Percentiles rank a stretch among this genome's conserved stretches.
phyloP scores from a whole-genome alignment of 2,329 filamentous ascomycete genomes.

The Fusarium oligoseptatum region DNA sequence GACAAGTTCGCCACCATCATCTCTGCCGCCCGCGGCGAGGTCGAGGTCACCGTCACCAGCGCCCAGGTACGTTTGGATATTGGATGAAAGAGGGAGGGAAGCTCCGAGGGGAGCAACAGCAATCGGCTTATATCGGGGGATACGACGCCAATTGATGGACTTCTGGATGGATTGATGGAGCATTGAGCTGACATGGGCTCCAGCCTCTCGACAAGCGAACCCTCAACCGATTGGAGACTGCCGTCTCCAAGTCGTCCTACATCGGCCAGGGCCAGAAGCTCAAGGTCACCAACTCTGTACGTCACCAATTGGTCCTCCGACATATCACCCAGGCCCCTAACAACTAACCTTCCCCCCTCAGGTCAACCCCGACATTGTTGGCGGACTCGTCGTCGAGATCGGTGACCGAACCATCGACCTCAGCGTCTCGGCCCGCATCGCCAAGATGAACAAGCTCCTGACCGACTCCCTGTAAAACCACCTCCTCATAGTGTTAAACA shows the following conservation, averaged over 20 bases:
- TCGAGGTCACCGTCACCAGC: constrained; percentile 92
- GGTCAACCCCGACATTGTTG: constrained; percentile 95
- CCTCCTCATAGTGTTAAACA: constrained; percentile 35
- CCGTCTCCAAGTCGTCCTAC: constrained; percentile 90
- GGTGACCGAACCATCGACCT: constrained; percentile 98
- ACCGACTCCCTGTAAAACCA: constrained; percentile 90
- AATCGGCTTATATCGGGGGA: background rate
- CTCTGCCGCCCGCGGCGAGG: constrained; percentile 89
- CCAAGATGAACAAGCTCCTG: constrained; percentile 99
- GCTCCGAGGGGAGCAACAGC: background rate
- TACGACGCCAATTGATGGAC: constrained; percentile 16
- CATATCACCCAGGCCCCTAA: constrained; percentile 14
- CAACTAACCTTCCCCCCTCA: constrained; percentile 50
- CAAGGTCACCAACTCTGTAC: constrained; percentile 92
- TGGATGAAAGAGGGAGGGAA: background rate
- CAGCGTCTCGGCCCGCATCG: constrained; percentile 92
- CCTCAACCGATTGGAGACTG: constrained; percentile 85
- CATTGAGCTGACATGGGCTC: constrained; percentile 33
- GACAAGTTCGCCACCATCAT: constrained; percentile 91
- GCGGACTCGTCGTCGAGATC: constrained; percentile 94
- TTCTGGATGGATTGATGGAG: constrained; percentile 2
- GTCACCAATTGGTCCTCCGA: constrained; percentile 38
- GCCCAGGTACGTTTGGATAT: constrained; percentile 75
- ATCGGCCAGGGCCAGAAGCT: constrained; percentile 95
- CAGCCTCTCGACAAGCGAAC: constrained; percentile 90